Evolutionary conservation across 495 filamentous ascomycete species (phyloP), one percentile per base, ranked within the genome.

Genomic region (Cairneyella variabilis): DNA sequence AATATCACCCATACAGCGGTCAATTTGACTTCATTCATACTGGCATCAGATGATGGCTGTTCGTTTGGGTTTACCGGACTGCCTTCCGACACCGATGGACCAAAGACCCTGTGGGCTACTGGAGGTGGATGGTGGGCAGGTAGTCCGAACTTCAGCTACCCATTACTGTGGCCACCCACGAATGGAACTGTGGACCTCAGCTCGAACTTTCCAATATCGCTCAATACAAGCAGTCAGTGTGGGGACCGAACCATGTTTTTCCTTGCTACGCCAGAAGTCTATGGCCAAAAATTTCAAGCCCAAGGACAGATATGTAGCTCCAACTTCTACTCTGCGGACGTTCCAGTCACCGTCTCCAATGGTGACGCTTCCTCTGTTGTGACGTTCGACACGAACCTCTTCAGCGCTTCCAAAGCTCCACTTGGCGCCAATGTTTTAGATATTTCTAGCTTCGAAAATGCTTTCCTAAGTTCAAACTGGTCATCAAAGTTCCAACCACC

Each of bases 301-400:
- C 38, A 36, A 6, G 59, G 55, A 2, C 36, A 57, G 16, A 40
- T 67, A 3, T 73, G 70, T 38, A 43, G 54, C 4, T 56, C 59
- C 0, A 53, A 27, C 7, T 73, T 68, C 48, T 70, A 58, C 28
- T 59, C 60, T 46, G 69, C 67, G n/a, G 66, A 69, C 25, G 26
- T 70, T 11, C 52, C 59, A 1, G 60, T 57, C 1, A 61, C 64
- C 0, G 53, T 67, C 12, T 32, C 32, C 1, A 59, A 62, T 1
- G n/a, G 21, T 0, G 59, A 51, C 0, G 49, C 58, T 16, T 52
- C 53, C 8, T 65, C 70, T 0, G 18, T 56, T 0, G 54, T 71
- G 2, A 47, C 54, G 6, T 67, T 69, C 25, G 50, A 73, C n/a
- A 23, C 40, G 64, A 21, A 51, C 39, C 63, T 51, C 12, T 48